phyloP scores from a whole-genome alignment of 768 basidiomycete genomes.

The Amanita inopinata region DNA sequence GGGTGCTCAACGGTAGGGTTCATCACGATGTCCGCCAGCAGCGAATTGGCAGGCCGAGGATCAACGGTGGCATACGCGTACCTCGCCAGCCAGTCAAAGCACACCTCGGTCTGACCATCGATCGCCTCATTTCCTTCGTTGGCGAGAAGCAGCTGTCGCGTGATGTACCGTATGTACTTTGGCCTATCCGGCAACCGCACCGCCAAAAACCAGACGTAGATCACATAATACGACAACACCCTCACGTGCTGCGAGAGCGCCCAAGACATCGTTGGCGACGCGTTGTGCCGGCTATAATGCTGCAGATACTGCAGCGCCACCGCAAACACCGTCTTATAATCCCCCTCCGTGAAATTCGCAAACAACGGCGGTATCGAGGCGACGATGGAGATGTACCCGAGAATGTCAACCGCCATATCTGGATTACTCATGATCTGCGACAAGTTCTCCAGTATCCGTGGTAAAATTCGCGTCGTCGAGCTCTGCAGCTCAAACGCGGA shows the following conservation, averaged over 20 bases:
- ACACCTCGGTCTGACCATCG: slow-evolving; percentile 90
- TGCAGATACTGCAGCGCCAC: slow-evolving; percentile 92
- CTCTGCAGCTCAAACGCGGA: slow-evolving; percentile 79
- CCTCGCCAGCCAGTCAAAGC: slow-evolving; percentile 94
- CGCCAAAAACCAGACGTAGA: slow-evolving; percentile 93
- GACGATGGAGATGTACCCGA: slow-evolving; percentile 82
- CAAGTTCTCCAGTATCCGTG: slow-evolving; percentile 76
- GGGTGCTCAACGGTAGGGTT: slow-evolving; percentile 30
- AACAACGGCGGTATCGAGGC: slow-evolving; percentile 74
- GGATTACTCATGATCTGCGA: slow-evolving; percentile 92
- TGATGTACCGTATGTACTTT: slow-evolving; percentile 76
- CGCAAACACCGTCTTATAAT: slow-evolving; percentile 91
- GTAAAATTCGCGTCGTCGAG: slow-evolving; percentile 71
- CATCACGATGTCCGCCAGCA: slow-evolving; percentile 74
- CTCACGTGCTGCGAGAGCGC: slow-evolving; percentile 88
- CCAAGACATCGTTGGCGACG: slow-evolving; percentile 61
- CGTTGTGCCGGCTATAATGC: slow-evolving; percentile 64
- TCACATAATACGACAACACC: slow-evolving; percentile 78
- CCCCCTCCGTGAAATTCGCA: slow-evolving; percentile 82
- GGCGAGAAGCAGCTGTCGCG: slow-evolving; percentile 75
- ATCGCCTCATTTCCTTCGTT: slow-evolving; percentile 65
- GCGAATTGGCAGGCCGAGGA: slow-evolving; percentile 74
- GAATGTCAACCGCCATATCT: slow-evolving; percentile 91
- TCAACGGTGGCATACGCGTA: slow-evolving; percentile 94
- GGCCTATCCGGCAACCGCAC: slow-evolving; percentile 75